These are phyloP conservation scores for Suillus hirtellus DNA, from an alignment of 768 basidiomycete species.

Conservation along the genomic window DNA sequence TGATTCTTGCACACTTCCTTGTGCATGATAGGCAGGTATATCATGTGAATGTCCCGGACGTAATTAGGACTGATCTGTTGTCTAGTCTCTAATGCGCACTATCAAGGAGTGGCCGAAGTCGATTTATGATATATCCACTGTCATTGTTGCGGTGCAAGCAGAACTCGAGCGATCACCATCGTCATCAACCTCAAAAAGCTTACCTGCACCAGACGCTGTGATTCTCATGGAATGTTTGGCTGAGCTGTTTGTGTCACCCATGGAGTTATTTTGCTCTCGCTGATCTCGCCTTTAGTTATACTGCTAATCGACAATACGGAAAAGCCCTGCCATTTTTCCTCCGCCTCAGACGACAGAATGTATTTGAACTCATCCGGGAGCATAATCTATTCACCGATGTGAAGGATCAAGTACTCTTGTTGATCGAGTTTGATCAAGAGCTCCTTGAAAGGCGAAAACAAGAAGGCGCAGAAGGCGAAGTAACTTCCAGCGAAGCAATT, in stretches of 20 bases:
- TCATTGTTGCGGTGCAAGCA: conserved; percentile 85
- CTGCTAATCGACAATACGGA: conserved; percentile 86
- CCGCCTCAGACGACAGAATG: conserved; percentile 80
- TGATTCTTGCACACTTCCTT: conserved; percentile 88
- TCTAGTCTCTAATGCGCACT: conserved; percentile 70
- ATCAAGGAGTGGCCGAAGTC: conserved; percentile 88
- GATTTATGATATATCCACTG: conserved; percentile 85
- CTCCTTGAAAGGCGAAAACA: conserved; percentile 59
- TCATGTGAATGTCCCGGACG: conserved; percentile 1
- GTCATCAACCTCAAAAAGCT: conserved; percentile 45
- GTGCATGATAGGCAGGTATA: conserved; percentile 71
- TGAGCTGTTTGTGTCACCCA: conserved; percentile 62
- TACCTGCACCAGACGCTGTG: conserved; percentile 46
- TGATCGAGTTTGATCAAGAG: conserved; percentile 95
- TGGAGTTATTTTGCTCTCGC: background rate
- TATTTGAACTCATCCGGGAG: conserved; percentile 92
- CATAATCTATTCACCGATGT: conserved; percentile 94
- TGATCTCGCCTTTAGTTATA: conserved; percentile 55
- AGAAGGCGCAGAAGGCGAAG: conserved; percentile 40
- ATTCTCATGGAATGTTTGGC: conserved; percentile 93
- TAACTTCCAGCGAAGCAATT: conserved; percentile 74
- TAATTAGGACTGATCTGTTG: background rate
- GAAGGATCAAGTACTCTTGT: conserved; percentile 86
- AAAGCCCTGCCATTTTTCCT: conserved; percentile 93
- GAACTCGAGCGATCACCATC: conserved; percentile 69